These are phyloP conservation scores for Stemphylium beticola DNA, from an alignment of 2,329 filamentous ascomycete genomes.

Conservation along the genomic window DNA sequence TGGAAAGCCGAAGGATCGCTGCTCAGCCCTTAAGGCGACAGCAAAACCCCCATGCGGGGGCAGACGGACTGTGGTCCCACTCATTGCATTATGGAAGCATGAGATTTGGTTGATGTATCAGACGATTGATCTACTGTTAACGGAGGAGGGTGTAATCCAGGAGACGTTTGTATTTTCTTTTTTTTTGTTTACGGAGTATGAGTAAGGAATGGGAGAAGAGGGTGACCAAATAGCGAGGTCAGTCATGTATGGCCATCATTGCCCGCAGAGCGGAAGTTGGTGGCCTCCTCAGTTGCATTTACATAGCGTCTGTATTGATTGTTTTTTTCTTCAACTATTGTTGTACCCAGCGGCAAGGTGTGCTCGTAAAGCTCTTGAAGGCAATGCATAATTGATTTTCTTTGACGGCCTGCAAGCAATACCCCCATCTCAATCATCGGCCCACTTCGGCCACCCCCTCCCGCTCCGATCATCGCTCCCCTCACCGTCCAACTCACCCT, in stretches of 20 bases:
- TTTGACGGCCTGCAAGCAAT: no score
- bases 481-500: no score
- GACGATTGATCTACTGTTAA: conserved; percentile 28
- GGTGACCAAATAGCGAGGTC: conserved; percentile 12
- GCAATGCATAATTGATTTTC: no score
- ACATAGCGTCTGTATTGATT: conserved; percentile 1
- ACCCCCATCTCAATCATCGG: no score
- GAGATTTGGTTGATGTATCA: conserved; percentile 31
- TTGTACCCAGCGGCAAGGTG: background rate
- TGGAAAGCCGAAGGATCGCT: conserved; percentile 23
- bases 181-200: conserved; percentile 17
- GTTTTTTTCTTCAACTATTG: background rate
- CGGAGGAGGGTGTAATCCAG: conserved; percentile 5
- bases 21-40: conserved; percentile 27
- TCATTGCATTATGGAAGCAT: conserved; percentile 37
- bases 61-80: conserved; percentile 29
- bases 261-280: conserved; percentile 7
- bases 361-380: no score
- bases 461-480: no score
- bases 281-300: conserved; percentile 1
- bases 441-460: no score
- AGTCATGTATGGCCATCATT: conserved; percentile 16
- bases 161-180: conserved; percentile 3
- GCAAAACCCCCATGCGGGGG: conserved; percentile 22
- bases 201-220: background rate